Evolutionary conservation across 257 asterid species (phyloP).

Genomic region (Solanum chmielewskii): DNA sequence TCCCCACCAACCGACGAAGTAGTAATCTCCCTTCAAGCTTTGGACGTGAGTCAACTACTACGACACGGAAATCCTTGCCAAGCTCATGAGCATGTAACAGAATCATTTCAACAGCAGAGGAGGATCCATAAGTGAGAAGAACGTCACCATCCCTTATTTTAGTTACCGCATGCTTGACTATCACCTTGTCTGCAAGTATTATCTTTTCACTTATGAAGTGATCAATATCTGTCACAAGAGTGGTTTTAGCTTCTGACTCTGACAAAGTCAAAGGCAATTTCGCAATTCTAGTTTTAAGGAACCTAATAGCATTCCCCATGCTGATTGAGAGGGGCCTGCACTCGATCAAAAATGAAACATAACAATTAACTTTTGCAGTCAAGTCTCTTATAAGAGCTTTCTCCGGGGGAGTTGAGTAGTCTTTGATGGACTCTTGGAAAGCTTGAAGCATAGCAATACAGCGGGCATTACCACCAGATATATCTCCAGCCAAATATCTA

Average conservation of each 20-base stretch:
- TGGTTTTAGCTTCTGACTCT: conserved; percentile 70
- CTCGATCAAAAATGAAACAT: conserved; percentile 57
- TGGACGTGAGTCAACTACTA: conserved; percentile 83
- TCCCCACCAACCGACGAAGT: conserved; percentile 73
- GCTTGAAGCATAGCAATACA: conserved; percentile 93
- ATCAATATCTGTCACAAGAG: conserved; percentile 52
- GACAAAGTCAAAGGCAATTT: conserved; percentile 51
- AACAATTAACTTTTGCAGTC: conserved; percentile 57
- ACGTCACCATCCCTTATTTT: conserved; percentile 81
- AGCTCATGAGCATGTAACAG: conserved; percentile 74
- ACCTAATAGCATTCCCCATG: conserved; percentile 87
- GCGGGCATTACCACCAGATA: conserved; percentile 89
- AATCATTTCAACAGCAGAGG: conserved; percentile 82
- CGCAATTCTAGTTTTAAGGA: conserved; percentile 59
- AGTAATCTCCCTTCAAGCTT: conserved; percentile 78
- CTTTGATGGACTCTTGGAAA: conserved; percentile 64
- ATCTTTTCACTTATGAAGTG: conserved; percentile 62
- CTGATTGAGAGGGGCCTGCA: conserved; percentile 90
- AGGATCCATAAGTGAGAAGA: conserved; percentile 73
- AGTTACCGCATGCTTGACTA: conserved; percentile 76
- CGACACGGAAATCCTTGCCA: conserved; percentile 66
- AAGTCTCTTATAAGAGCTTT: conserved; percentile 72
- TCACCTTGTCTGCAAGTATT: conserved; percentile 68
- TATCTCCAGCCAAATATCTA: conserved; percentile 75
- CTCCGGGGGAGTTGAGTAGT: conserved; percentile 70